Evolutionary conservation across 2,329 filamentous ascomycete species (phyloP), one percentile per base, ranked within the genome.

Genomic region (Nemania serpens): DNA sequence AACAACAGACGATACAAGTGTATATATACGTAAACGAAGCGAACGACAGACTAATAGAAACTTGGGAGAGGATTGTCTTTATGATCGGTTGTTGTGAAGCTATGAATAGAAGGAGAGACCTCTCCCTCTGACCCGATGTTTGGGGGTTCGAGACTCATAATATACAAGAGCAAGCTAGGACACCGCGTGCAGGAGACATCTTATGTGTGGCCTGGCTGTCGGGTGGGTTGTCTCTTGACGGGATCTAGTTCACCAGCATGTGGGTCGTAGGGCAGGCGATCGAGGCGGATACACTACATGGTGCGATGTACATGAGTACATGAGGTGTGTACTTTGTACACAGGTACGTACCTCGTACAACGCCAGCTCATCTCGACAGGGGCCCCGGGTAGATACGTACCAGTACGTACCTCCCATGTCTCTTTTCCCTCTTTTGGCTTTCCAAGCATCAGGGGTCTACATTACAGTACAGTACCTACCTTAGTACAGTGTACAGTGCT

Each of bases 111-210:
- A 41, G 55, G 59, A 59, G 57, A 56, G 25, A 29, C 25, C 7
- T 7, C 56, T 55, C 55, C 20, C 39, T 11, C 13, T 49, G 47
- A 56, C 59, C 50, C 22, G 61, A 57, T 64, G 56, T 53, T 61
- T 64, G 64, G 64, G 64, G 64, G 64, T 62, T 64, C 61, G 47
- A 57, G 58, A 51, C 51, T 57, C 62, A 55, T 66, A 64, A 60
- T 66, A 66, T 66, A 66, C 63, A 50, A 58, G 61, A 62, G 41
- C 45, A 46, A 52, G 50, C 55, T 50, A 61, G 61, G 55, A 53
- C 42, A 58, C 52, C 51, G 60, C 60, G 57, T 59, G 62, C 52
- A 56, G 53, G 43, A 50, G 48, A 55, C 46, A 55, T 37, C 36
- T 46, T 51, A 59, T 41, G 45, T 56, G 49, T 62, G 51, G 50